Percentiles rank a stretch among this genome's conserved stretches.
Conservation (phyloP, 371 early-diverging fungal genomes). For the Mortierella sp. region DNA sequence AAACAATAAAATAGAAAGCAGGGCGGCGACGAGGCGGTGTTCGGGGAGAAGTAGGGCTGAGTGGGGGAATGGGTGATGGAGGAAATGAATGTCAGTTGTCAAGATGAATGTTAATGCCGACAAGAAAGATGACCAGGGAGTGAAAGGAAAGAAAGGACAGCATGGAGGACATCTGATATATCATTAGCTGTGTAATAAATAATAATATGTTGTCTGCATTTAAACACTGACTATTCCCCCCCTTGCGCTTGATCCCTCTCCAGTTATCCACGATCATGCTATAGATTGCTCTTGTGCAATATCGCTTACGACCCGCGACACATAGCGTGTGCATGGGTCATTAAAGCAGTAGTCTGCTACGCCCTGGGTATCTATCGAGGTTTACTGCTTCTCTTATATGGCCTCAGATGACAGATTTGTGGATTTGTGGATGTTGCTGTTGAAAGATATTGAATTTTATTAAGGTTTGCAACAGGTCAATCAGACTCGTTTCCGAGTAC, state of each 20-base stretch:
- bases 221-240: neutral
- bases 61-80: neutral
- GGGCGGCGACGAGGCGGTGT: neutral
- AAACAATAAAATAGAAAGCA: neutral
- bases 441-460: neutral
- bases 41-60: neutral
- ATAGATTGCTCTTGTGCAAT: too few species aligned
- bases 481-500: slow-evolving; percentile 7
- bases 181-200: too few species aligned
- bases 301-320: too few species aligned
- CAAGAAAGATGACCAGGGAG: neutral
- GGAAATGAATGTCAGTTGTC: neutral
- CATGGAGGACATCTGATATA: neutral
- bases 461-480: neutral
- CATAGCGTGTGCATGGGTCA: neutral
- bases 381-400: neutral
- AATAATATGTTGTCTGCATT: too few species aligned
- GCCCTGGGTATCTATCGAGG: neutral
- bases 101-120: neutral
- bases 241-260: neutral
- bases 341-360: too few species aligned
- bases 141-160: neutral
- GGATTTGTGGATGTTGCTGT: too few species aligned
- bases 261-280: too few species aligned
- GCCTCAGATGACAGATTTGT: too few species aligned